A percentile compares a stretch with the other conserved stretches of the same genome.
These are phyloP conservation scores for Saccharomycopsis crataegensis DNA, from an alignment of 1,139 yeast species.

Conservation along the genomic window DNA sequence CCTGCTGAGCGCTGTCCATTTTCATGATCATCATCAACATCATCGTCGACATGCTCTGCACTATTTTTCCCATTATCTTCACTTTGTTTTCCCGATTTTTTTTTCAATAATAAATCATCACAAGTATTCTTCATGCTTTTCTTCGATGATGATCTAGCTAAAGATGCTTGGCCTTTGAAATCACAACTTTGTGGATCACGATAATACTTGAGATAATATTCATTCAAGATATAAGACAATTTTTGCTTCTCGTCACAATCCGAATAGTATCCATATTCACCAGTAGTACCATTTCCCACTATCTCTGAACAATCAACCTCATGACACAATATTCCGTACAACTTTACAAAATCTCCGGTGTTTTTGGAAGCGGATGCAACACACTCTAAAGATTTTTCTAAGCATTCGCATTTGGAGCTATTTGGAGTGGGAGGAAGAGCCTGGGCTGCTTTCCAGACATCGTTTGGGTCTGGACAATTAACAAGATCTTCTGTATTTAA, in stretches of 20 bases:
- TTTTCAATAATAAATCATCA: neutral
- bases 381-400: conserved; percentile 44
- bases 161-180: conserved; percentile 41
- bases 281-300: conserved; percentile 49
- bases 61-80: conserved; percentile 7
- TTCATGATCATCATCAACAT: neutral
- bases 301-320: conserved; percentile 47
- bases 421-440: conserved; percentile 73
- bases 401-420: conserved; percentile 53
- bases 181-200: conserved; percentile 47
- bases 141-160: conserved; percentile 5
- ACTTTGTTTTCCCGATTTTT: too few species aligned
- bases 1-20: neutral
- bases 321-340: conserved; percentile 53
- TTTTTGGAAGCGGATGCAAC: conserved; percentile 45
- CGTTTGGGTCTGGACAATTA: conserved; percentile 46
- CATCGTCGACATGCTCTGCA: neutral
- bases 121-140: conserved; percentile 11
- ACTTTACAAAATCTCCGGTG: conserved; percentile 43
- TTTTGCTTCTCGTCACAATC: conserved; percentile 58
- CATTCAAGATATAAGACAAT: conserved; percentile 55
- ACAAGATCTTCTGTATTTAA: conserved; percentile 16
- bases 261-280: conserved; percentile 58
- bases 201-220: conserved; percentile 50
- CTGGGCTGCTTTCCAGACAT: conserved; percentile 56